Conservation (phyloP, 2,329 filamentous ascomycete species). For the Pseudomassariella vexata region DNA sequence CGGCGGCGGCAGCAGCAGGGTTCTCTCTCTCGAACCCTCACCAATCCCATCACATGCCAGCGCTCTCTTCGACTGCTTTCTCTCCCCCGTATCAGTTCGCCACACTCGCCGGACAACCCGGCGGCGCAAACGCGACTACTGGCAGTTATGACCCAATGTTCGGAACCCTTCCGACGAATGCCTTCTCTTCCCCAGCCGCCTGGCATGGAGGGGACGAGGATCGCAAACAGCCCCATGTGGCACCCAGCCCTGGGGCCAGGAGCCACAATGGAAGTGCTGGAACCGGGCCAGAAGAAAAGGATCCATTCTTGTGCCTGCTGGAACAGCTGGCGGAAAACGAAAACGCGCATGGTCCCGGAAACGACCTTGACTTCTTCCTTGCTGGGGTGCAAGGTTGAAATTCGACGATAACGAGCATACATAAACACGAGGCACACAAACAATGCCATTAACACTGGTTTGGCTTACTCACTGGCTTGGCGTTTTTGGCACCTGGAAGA, state of each 20-base stretch:
- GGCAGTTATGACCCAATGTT: slow-evolving; percentile 58
- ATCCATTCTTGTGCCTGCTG: slow-evolving; percentile 72
- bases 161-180: slow-evolving; percentile 46
- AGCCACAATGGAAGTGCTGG: slow-evolving; percentile 46
- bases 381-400: slow-evolving; percentile 21
- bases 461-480: no score
- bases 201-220: slow-evolving; percentile 39
- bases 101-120: slow-evolving; percentile 25
- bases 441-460: no score
- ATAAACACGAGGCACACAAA: no score
- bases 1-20: slow-evolving; percentile 29
- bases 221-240: slow-evolving; percentile 30
- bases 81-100: slow-evolving; percentile 37
- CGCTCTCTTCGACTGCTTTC: slow-evolving; percentile 28
- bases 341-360: slow-evolving; percentile 60
- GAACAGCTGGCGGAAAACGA: slow-evolving; percentile 83
- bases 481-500: no score
- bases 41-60: slow-evolving; percentile 23
- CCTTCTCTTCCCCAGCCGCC: slow-evolving; percentile 44
- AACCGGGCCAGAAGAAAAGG: slow-evolving; percentile 59
- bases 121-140: slow-evolving; percentile 25
- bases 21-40: slow-evolving; percentile 27
- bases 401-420: no score
- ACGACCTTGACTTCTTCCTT: slow-evolving; percentile 75
- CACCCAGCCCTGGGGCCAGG: slow-evolving; percentile 38